Base-by-base conservation (phyloP, 1,284 basidiomycete genomes). In the Leccinum pachyderme region DNA sequence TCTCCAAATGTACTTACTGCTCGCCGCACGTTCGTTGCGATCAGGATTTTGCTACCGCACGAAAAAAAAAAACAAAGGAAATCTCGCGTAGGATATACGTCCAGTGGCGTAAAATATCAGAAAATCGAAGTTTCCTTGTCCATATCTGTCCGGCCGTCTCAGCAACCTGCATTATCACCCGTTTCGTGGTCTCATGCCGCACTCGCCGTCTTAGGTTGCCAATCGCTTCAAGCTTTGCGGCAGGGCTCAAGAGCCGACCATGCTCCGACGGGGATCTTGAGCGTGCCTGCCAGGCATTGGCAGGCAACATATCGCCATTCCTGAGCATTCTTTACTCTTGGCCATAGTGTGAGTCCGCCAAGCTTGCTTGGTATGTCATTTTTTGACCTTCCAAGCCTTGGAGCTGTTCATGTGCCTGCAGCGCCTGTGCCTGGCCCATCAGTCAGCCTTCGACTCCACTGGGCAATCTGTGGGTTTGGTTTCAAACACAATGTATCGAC, bases 301-400 rank as follows among this genome's bases (percentile, higher is more conserved):
- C 11, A 29, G 24, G 33, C n/a, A 49, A n/a, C 22, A 28, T 25
- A 15, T 4, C 32, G 9, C 22, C 24, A 45, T 63, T 50, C 52
- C 51, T 47, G 35, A 31, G 24, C 33, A 43, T 43, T 47, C 43
- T 27, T 2, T 29, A 11, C 11, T 32, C 45, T 55, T 18, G 53
- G 15, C 46, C 13, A 12, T 22, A 24, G 18, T 25, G 41, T 24
- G 41, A 45, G 29, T 60, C 29, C 22, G 15, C 41, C 41, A 43
- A 43, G 56, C 48, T 47, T 25, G 48, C 48, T 51, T 55, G 31
- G 53, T 43, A n/a, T 24, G 13, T 18, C 8, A 7, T 9, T n/a
- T 41, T 55, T 61, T 63, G 61, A 47, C 44, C 18, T 47, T 32
- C 39, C 39, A 43, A 43, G 41, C 22, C 41, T 43, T 24, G 7